phyloP scores from a whole-genome alignment of 768 basidiomycete genomes.

The Tricholoma bakamatsutake region DNA sequence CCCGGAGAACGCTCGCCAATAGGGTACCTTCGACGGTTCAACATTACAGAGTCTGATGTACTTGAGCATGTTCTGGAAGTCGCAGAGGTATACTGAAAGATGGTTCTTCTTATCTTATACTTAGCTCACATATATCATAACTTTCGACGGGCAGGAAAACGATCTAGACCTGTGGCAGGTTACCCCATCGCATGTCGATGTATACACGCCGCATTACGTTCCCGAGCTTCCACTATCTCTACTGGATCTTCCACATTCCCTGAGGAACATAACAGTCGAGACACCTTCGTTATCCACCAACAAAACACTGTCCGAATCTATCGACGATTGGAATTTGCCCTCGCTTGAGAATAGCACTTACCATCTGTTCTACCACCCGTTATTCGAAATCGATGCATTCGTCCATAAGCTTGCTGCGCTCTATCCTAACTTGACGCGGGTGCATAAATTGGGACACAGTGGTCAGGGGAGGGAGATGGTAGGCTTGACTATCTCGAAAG shows the following conservation, averaged over 20 bases:
- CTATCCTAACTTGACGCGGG: slow-evolving; percentile 39
- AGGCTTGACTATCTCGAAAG: slow-evolving; percentile 43
- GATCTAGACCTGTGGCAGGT: slow-evolving; percentile 51
- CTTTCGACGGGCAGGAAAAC: slow-evolving; percentile 27
- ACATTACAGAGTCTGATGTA: slow-evolving; percentile 1
- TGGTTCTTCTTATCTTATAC: neutral
- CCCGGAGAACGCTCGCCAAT: slow-evolving; percentile 3
- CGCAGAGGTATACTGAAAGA: slow-evolving; percentile 6
- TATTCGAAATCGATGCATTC: slow-evolving; percentile 49
- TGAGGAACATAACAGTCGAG: slow-evolving; percentile 11
- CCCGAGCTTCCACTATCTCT: slow-evolving; percentile 11
- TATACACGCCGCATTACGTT: slow-evolving; percentile 26
- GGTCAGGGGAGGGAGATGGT: slow-evolving; percentile 55
- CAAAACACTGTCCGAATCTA: neutral
- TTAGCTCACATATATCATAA: neutral
- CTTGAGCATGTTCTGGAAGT: slow-evolving; percentile 9
- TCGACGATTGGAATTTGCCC: slow-evolving; percentile 27
- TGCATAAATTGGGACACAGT: slow-evolving; percentile 50
- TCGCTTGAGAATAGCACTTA: slow-evolving; percentile 33
- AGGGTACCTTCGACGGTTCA: slow-evolving; percentile 16
- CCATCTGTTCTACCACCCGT: slow-evolving; percentile 47
- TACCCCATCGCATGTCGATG: slow-evolving; percentile 38
- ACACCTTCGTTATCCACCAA: slow-evolving; percentile 4
- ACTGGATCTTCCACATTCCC: slow-evolving; percentile 7
- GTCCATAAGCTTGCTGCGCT: slow-evolving; percentile 38